Base-by-base conservation (phyloP, 345 rosid genomes). In the Cardamine chenopodiifolia region DNA sequence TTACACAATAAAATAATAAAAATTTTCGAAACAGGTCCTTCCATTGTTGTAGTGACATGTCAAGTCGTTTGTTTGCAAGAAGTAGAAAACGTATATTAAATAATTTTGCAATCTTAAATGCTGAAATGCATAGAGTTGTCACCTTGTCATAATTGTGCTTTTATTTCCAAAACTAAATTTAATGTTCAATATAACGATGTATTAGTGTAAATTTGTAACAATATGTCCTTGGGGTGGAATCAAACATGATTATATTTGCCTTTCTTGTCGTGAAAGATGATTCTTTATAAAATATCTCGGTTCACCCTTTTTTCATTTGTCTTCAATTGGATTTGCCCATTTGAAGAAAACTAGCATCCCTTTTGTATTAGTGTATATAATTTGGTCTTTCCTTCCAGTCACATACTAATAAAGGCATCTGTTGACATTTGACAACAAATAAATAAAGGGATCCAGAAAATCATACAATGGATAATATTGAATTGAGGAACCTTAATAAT, bases 31-130 rank as follows among this genome's bases (percentile, higher is more conserved):
- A 62, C 23, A 10, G 53, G 22, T 50, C 48, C 71, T 22, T 34
- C 35, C 48, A 52, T 17, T 67, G 62, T n/a, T 37, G 62, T n/a
- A 39, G 62, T n/a, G 72, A 68, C 62, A 40, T 55, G 72, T 39
- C 72, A 17, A 40, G 39, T 68, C 52, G 26, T 12, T 26, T 54
- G 62, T 68, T 54, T 40, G 62, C 53, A 54, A 12, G 52, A 4
- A 31, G 39, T 18, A 7, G 18, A 25, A 52, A 53, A 67, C 50
- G 25, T 67, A 25, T 37, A 25, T 37, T 52, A 52, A 32, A 15
- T 66, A 26, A 9, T 50, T 17, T 14, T 14, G 7, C 47, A 5
- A 40, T 40, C 47, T 40, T 45, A 11, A 28, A 7, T 55, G 8
- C 19, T 6, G 25, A 47, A 64, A 18, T 65, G 14, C 42, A 29